Conservation (phyloP, 2,329 filamentous ascomycete species). For the Phialophora tarda region DNA sequence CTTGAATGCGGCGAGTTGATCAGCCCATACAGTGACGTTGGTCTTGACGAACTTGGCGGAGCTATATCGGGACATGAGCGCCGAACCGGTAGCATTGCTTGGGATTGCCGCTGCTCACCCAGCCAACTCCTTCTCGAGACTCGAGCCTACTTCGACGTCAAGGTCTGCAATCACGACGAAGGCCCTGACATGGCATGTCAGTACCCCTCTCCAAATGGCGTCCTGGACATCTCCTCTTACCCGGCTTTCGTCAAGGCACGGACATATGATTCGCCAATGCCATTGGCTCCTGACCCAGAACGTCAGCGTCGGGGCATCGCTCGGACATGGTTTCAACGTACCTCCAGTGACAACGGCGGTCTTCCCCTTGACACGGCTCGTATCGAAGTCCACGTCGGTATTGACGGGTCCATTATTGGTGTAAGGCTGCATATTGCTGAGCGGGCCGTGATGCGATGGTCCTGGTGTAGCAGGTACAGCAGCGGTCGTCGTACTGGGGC, state of each 20-base stretch:
- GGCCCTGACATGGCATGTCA: conserved; percentile 24
- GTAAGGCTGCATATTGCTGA: conserved; percentile 27
- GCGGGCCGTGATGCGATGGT: neutral
- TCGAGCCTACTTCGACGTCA: conserved; percentile 51
- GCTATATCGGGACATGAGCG: conserved; percentile 9
- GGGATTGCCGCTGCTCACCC: conserved; percentile 11
- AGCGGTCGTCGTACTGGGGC: neutral
- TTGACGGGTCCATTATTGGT: conserved; percentile 33
- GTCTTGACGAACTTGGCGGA: conserved; percentile 45
- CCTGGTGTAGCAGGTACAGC: neutral
- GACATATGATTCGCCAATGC: conserved; percentile 44
- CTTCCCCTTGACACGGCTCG: conserved; percentile 42
- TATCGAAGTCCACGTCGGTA: conserved; percentile 29
- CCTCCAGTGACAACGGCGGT: conserved; percentile 45
- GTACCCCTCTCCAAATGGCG: neutral
- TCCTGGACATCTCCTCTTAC: conserved; percentile 7
- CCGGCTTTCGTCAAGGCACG: conserved; percentile 41
- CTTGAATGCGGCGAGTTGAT: conserved; percentile 68
- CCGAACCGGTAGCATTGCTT: neutral
- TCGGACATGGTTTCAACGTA: conserved; percentile 15
- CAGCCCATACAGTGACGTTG: conserved; percentile 69
- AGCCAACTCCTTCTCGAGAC: conserved; percentile 28
- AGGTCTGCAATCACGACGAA: conserved; percentile 43
- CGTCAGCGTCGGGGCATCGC: neutral
- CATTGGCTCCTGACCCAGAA: conserved; percentile 41